Percentiles rank a stretch among this genome's conserved stretches.
Evolutionary conservation across 148 eudicot genomes (phyloP).

Genomic region (Amaranthus palmeri): DNA sequence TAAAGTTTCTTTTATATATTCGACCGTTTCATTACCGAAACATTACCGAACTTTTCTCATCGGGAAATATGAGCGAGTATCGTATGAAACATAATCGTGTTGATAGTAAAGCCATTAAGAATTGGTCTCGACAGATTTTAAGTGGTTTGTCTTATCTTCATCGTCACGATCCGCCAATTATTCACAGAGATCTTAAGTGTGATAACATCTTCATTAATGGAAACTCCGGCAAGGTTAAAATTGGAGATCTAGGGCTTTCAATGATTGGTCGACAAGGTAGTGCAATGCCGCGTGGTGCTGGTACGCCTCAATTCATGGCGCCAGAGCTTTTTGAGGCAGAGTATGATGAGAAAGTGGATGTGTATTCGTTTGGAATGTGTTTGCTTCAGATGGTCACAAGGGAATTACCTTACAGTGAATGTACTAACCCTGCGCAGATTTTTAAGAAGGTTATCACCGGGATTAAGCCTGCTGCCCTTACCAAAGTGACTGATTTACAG

Average conservation of each 20-base stretch:
- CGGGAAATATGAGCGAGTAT: conserved; percentile 19
- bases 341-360: conserved; percentile 27
- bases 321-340: conserved; percentile 32
- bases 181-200: conserved; percentile 35
- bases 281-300: conserved; percentile 17
- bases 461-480: background rate
- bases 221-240: conserved; percentile 27
- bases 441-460: conserved; percentile 22
- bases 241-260: conserved; percentile 34
- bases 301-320: conserved; percentile 31
- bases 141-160: conserved; percentile 33
- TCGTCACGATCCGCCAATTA: conserved; percentile 29
- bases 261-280: conserved; percentile 21
- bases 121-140: conserved; percentile 35
- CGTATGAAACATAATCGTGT: conserved; percentile 21
- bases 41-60: conserved; percentile 24
- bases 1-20: too few relatives aligned
- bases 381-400: conserved; percentile 31
- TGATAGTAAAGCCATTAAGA: conserved; percentile 31
- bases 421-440: conserved; percentile 27
- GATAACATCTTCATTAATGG: conserved; percentile 41
- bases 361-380: conserved; percentile 36
- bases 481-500: conserved; percentile 9
- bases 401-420: conserved; percentile 28
- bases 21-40: too few relatives aligned